Evolutionary conservation across 1,139 yeast species (phyloP), one percentile per base, ranked within the genome.

Genomic region (Saccharomycopsis crataegensis): DNA sequence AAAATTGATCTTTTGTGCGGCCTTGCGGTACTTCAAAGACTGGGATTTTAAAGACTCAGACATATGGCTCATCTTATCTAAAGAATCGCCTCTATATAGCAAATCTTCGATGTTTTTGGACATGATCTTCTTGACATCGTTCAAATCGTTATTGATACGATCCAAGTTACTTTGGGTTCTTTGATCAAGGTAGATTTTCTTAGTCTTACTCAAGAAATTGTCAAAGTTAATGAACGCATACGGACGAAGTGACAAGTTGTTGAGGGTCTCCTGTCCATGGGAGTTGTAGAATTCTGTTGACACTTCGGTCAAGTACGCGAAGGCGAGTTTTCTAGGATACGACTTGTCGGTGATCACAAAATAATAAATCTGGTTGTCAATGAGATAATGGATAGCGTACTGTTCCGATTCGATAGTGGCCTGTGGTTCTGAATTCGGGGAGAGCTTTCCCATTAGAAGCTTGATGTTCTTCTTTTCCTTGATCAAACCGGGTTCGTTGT

Each of bases 21-120:
- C 86, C 61, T 86, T 84, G 64, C 93, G 77, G 72, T 93, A 93
- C 69, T 89, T 93, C 62, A 84, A 80, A 34, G 96, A 86, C 67
- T 91, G 96, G 58, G 81, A 80, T 63, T 89, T 81, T 67, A 93
- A 77, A 50, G 84, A 79, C 22, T 86, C 80, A 38, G 96, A 87
- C 65, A 93, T 76, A 66, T 93, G 97, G 59, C 90, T 83, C 95
- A 93, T 88, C 60, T 81, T 83, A 68, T 93, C 98, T 62, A 93
- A 77, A 12, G 93, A 85, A 65, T 93, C 98, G 11, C 99, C 99
- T 64, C 99, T 78, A 69, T 93, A 91, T 48, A 93, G 75, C 62
- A 93, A 73, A 67, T 93, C 99, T 67, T 93, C 98, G 56, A 93
- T 93, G 68, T 93, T 93, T 64, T 91, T 91, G 56, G 96, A 89